Evolutionary conservation across 1,284 basidiomycete species (phyloP).

Genomic region (Puccinia hordei): DNA sequence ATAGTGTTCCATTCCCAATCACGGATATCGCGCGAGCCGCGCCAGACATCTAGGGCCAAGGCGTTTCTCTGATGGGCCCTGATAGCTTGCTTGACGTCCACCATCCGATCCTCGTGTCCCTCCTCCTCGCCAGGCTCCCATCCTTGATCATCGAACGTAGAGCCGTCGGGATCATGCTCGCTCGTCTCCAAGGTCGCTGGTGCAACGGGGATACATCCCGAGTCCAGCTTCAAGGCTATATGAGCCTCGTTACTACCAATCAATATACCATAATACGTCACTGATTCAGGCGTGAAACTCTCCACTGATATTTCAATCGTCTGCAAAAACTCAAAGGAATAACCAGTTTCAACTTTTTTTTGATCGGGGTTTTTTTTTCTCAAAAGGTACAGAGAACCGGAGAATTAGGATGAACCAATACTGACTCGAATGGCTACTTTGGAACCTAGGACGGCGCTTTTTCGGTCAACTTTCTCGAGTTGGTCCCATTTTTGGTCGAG

Average conservation of each 20-base stretch:
- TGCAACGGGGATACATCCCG: slow-evolving; percentile 13
- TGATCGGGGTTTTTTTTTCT: no score
- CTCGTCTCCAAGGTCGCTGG: background rate
- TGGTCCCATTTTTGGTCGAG: slow-evolving; percentile 9
- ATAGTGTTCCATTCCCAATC: slow-evolving; percentile 28
- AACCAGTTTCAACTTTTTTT: background rate
- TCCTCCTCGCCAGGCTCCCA: background rate
- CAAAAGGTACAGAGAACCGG: no score
- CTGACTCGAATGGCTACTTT: slow-evolving; percentile 30
- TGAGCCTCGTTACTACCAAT: background rate
- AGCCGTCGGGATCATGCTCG: background rate
- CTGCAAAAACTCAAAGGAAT: background rate
- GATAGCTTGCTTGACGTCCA: slow-evolving; percentile 8
- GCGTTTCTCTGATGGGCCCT: slow-evolving; percentile 16
- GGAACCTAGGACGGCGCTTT: background rate
- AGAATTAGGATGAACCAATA: background rate
- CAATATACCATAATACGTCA: slow-evolving; percentile 24
- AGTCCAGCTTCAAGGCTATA: slow-evolving; percentile 11
- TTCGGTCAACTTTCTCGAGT: slow-evolving; percentile 18
- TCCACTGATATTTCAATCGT: slow-evolving; percentile 36
- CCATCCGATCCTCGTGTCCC: background rate
- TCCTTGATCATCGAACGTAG: background rate
- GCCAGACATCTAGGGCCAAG: background rate
- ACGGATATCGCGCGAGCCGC: background rate
- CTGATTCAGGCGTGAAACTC: slow-evolving; percentile 35